phyloP scores from a whole-genome alignment of 345 rosid genomes.

The Draba incana region DNA sequence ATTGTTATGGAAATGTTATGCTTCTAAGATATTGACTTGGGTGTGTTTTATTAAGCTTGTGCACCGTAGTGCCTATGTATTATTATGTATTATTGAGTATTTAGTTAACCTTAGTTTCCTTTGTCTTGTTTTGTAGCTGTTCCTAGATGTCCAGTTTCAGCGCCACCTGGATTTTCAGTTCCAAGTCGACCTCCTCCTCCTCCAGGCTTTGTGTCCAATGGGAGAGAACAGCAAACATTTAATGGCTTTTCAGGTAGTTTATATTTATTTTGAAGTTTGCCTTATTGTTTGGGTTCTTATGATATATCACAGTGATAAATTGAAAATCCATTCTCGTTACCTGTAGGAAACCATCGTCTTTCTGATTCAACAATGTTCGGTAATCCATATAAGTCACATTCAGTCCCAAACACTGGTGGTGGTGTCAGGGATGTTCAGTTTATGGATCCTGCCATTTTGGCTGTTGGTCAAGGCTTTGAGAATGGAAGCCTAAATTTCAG shows the following conservation, averaged over 20 bases:
- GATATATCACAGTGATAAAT: neutral
- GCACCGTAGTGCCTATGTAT: conserved; percentile 1
- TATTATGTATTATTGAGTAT: conserved; percentile 1
- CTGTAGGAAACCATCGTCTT: conserved; percentile 56
- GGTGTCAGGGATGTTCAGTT: conserved; percentile 65
- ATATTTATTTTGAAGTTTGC: conserved; percentile 24
- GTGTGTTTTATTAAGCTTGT: conserved; percentile 9
- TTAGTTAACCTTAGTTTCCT: neutral
- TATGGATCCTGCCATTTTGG: conserved; percentile 95
- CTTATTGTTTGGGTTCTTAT: neutral
- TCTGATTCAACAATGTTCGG: conserved; percentile 52
- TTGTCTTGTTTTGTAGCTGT: conserved; percentile 42
- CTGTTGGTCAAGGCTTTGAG: conserved; percentile 76
- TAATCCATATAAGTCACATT: conserved; percentile 54
- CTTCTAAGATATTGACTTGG: conserved; percentile 4
- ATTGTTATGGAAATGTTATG: conserved; percentile 6
- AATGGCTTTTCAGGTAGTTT: conserved; percentile 59
- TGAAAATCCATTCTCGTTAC: neutral
- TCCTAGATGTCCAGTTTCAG: conserved; percentile 69
- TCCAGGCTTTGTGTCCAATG: conserved; percentile 81
- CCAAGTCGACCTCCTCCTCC: conserved; percentile 89
- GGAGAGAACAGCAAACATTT: conserved; percentile 58
- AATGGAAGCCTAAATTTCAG: conserved; percentile 61
- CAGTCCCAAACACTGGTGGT: conserved; percentile 49
- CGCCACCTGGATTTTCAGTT: conserved; percentile 90